Conservation (phyloP, 2,329 filamentous ascomycete genomes). For the Onygena corvina region DNA sequence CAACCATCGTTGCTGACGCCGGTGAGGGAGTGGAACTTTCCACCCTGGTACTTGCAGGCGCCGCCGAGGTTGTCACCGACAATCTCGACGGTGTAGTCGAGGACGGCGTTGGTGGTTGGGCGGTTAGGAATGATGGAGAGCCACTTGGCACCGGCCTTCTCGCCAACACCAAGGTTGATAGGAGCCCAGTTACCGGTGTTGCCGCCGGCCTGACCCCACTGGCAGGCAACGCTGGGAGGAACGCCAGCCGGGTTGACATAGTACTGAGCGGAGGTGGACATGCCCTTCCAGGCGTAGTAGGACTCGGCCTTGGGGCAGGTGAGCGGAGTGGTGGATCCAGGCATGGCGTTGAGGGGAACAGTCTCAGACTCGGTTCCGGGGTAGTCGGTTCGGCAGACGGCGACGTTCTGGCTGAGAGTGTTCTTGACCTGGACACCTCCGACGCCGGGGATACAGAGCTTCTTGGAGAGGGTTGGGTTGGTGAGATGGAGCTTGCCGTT, state of each 20-base stretch:
- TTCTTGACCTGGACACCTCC: constrained; percentile 64
- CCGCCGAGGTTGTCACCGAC: constrained; percentile 49
- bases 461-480: constrained; percentile 49
- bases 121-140: constrained; percentile 74
- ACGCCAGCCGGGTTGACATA: constrained; percentile 83
- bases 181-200: constrained; percentile 73
- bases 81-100: constrained; percentile 72
- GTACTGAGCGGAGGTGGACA: constrained; percentile 79
- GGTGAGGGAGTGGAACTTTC: constrained; percentile 46
- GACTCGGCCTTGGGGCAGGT: constrained; percentile 60
- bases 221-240: constrained; percentile 54
- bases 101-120: constrained; percentile 56
- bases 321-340: constrained; percentile 51
- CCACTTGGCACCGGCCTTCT: constrained; percentile 55
- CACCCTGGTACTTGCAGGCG: constrained; percentile 54
- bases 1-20: constrained; percentile 51
- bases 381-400: constrained; percentile 91
- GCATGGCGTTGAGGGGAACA: constrained; percentile 54
- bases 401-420: constrained; percentile 52
- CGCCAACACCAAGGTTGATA: constrained; percentile 68
- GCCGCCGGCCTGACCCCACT: constrained; percentile 55
- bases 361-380: constrained; percentile 77
- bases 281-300: constrained; percentile 69
- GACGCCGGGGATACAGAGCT: constrained; percentile 62
- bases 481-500: constrained; percentile 66